These are phyloP conservation scores for Byssochlamys sp. DNA, from an alignment of 2,329 filamentous ascomycete species.

Conservation along the genomic window DNA sequence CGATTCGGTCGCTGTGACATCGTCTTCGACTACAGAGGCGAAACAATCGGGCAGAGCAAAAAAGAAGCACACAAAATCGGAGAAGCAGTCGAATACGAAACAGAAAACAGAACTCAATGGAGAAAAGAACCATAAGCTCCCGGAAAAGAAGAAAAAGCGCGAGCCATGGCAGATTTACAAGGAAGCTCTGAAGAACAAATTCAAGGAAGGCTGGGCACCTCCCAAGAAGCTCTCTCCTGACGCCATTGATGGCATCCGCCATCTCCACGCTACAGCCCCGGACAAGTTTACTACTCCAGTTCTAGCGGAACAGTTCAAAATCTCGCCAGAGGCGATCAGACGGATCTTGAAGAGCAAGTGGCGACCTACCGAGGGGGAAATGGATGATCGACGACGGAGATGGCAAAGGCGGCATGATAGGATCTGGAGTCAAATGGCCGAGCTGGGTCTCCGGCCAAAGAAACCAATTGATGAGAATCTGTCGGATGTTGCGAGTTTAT, in stretches of 20 bases:
- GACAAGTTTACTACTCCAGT: constrained; percentile 63
- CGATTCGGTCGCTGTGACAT: not conserved
- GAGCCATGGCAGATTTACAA: constrained; percentile 70
- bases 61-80: not conserved
- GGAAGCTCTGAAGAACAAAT: constrained; percentile 63
- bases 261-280: constrained; percentile 68
- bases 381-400: constrained; percentile 30
- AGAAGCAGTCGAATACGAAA: not conserved
- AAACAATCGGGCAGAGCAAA: not conserved
- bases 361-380: constrained; percentile 31
- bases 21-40: not conserved
- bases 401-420: constrained; percentile 38
- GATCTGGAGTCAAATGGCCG: constrained; percentile 38
- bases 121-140: not conserved
- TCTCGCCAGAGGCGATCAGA: constrained; percentile 79
- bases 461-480: constrained; percentile 31
- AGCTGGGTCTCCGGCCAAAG: constrained; percentile 48
- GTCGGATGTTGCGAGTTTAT: constrained; percentile 18
- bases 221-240: constrained; percentile 83
- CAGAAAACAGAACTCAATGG: not conserved
- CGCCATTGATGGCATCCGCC: constrained; percentile 78
- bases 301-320: constrained; percentile 68
- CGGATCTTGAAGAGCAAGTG: constrained; percentile 62
- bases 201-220: constrained; percentile 68
- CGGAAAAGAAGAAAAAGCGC: constrained; percentile 19